Evolutionary conservation across 371 early-diverging fungal genomes (phyloP).

Genomic region (Smittium mucronatum): DNA sequence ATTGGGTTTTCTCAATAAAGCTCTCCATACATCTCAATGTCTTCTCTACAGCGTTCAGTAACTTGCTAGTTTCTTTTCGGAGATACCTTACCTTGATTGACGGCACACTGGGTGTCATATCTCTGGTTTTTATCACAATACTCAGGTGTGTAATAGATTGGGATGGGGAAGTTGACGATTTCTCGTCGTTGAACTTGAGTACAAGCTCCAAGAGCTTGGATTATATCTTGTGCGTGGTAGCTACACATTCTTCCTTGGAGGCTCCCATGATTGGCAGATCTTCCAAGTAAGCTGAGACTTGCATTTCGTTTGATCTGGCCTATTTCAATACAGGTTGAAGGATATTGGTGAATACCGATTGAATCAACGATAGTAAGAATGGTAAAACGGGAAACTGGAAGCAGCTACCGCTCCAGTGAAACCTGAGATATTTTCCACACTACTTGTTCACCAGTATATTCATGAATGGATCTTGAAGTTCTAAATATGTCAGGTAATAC

Average conservation of each 20-base stretch:
- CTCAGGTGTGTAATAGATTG: conserved; percentile 31
- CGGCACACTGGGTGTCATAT: conserved; percentile 1
- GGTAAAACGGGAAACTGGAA: conserved; percentile 32
- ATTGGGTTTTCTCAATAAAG: conserved; percentile 11
- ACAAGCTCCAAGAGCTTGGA: conserved; percentile 22
- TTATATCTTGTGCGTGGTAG: conserved; percentile 17
- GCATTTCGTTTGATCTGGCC: neutral
- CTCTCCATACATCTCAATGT: conserved; percentile 11
- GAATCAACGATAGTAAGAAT: neutral
- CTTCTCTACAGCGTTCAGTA: neutral
- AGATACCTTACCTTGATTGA: neutral
- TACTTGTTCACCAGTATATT: neutral
- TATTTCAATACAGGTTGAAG: conserved; percentile 1
- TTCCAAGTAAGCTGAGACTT: neutral
- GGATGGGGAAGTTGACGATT: conserved; percentile 23
- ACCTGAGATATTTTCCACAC: neutral
- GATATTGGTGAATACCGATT: neutral
- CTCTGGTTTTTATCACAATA: conserved; percentile 25
- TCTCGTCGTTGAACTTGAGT: conserved; percentile 21
- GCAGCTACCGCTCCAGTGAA: neutral
- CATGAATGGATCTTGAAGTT: neutral
- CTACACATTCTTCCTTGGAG: conserved; percentile 1
- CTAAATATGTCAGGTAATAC: neutral
- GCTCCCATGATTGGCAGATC: neutral
- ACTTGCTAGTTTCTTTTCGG: neutral